These are phyloP conservation scores for Hansfordia pulvinata DNA, from an alignment of 2,329 filamentous ascomycete genomes.

Conservation along the genomic window DNA sequence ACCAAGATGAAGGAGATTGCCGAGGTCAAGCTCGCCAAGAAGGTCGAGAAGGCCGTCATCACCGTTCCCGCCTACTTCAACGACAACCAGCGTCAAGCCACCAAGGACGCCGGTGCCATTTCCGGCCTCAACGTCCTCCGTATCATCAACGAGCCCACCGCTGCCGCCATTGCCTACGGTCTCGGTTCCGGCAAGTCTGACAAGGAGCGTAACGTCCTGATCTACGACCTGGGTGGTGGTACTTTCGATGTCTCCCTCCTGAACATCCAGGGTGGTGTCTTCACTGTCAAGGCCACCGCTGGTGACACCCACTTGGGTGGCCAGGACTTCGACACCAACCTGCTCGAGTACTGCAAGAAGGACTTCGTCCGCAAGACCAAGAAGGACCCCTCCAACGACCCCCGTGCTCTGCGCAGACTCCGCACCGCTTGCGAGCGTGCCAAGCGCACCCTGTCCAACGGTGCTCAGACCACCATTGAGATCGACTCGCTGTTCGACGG, in stretches of 20 bases:
- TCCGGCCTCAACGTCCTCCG: constrained; percentile 94
- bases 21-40: constrained; percentile 96
- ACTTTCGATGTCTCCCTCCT: constrained; percentile 99
- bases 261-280: constrained; percentile 98
- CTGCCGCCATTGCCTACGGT: constrained; percentile 96
- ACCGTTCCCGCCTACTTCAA: constrained; percentile 99
- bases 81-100: constrained; percentile 99
- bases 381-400: constrained; percentile 65
- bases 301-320: constrained; percentile 96
- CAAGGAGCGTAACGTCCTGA: constrained; percentile 97
- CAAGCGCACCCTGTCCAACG: constrained; percentile 97
- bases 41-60: constrained; percentile 97
- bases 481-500: constrained; percentile 98
- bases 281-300: constrained; percentile 96
- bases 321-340: constrained; percentile 91
- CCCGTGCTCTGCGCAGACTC: constrained; percentile 89
- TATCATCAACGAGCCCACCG: constrained; percentile 99
- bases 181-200: constrained; percentile 87
- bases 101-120: constrained; percentile 98
- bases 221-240: constrained; percentile 99
- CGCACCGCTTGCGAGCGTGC: constrained; percentile 98
- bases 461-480: constrained; percentile 93
- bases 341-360: constrained; percentile 93
- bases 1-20: constrained; percentile 99
- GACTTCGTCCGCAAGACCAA: constrained; percentile 77